Conservation (phyloP, 2,329 filamentous ascomycete species). For the Zymoseptoria passerinii region DNA sequence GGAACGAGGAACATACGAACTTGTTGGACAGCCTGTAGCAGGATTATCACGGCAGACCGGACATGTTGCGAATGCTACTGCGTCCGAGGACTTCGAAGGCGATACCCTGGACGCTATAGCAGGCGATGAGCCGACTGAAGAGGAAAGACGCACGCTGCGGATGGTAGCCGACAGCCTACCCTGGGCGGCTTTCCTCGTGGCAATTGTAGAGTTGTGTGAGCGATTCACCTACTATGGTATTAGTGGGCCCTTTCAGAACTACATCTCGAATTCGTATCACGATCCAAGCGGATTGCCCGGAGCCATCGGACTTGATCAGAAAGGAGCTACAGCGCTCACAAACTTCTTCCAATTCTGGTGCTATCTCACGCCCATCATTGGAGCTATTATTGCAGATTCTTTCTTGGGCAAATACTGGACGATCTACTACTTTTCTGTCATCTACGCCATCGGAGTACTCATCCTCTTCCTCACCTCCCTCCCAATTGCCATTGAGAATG, state of each 20-base stretch:
- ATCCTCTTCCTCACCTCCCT: conserved; percentile 58
- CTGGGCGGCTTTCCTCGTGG: conserved; percentile 22
- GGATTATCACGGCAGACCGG: neutral
- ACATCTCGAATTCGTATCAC: conserved; percentile 36
- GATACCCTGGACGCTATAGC: neutral
- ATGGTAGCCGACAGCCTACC: conserved; percentile 38
- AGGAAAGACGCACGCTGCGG: conserved; percentile 35
- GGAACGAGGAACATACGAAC: conserved; percentile 13
- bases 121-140: conserved; percentile 31
- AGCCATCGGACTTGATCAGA: conserved; percentile 30
- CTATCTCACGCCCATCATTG: conserved; percentile 17
- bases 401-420: conserved; percentile 60
- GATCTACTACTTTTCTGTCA: conserved; percentile 56
- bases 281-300: conserved; percentile 29
- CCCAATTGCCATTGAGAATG: conserved; percentile 52
- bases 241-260: conserved; percentile 37
- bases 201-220: conserved; percentile 17
- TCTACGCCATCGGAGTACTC: conserved; percentile 57
- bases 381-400: conserved; percentile 19
- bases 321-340: conserved; percentile 34
- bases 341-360: conserved; percentile 39
- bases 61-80: neutral
- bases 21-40: conserved; percentile 3
- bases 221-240: conserved; percentile 22
- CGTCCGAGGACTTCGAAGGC: neutral